Evolutionary conservation across 257 asterid species (phyloP), one percentile per base, ranked within the genome.

Genomic region (Nyctanthes arbortristis): DNA sequence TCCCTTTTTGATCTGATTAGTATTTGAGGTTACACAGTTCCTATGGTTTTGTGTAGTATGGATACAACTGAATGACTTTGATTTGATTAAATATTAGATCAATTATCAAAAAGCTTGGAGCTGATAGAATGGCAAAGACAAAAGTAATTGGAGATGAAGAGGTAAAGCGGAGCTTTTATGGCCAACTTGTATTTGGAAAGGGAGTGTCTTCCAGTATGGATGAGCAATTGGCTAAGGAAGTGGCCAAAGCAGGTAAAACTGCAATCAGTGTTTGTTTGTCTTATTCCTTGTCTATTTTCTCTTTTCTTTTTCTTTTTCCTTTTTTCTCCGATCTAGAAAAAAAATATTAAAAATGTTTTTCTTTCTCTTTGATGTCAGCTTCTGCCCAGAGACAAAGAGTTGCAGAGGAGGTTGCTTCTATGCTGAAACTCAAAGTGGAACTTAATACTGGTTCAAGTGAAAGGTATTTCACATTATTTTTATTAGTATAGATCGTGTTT

Each of bases 381-480:
- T 80, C 96, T 63, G 91, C 96, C 16, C 95, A 89, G 84, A 88
- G 80, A 82, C 96, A 78, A 76, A 87, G 87, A 76, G 82, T 91
- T 67, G 96, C 97, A 25, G 89, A 91, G 80, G 96, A 89, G 80
- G 96, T 91, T 84, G 96, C 99, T 73, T 87, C 97, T 28, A 66
- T 91, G 77, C 88, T 93, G 74, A 89, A 90, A 84, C 78, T 91
- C 81, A 93, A 87, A 75, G 94, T 91, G 65, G 96, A 89, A 75
- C 84, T 89, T 32, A 81, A 81, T 72, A 86, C 86, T 49, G 77
- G 71, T 76, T 84, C 99, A 68, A 86, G 80, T 77, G 97, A 87
- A 86, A 85, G 95, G 98, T 90, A 71, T 45, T 74, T 64, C 70
- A 3, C 13, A 9, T 70, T 71, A 61, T 60, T 67, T 31, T 57